Conservation (phyloP, 2,329 filamentous ascomycete species). For the Ophiosphaerella narmari region DNA sequence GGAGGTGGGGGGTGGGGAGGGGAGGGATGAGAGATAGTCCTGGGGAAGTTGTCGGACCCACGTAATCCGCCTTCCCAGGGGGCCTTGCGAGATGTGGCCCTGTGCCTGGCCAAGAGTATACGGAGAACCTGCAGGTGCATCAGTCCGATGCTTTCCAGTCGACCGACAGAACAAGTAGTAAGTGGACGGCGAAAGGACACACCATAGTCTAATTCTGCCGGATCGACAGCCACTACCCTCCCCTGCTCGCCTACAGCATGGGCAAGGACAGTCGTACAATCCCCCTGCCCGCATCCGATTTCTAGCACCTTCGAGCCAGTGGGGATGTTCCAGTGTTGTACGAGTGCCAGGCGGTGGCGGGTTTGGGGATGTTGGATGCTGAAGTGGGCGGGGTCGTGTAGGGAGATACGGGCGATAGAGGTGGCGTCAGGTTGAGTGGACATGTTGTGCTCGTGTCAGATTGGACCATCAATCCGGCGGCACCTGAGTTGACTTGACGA, state of each 20-base stretch:
- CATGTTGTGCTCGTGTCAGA: too few species aligned
- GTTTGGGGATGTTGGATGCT: conserved; percentile 27
- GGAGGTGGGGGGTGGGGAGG: too few species aligned
- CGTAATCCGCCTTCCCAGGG: conserved; percentile 50
- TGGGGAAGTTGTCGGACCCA: conserved; percentile 50
- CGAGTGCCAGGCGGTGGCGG: conserved; percentile 24
- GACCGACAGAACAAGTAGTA: too few species aligned
- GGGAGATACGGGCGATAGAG: conserved; percentile 19
- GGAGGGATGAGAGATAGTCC: conserved; percentile 21
- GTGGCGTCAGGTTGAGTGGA: conserved; percentile 13
- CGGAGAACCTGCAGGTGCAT: conserved; percentile 30
- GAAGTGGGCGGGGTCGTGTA: conserved; percentile 22
- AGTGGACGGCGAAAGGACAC: background rate
- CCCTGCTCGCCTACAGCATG: conserved; percentile 52
- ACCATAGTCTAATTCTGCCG: conserved; percentile 56
- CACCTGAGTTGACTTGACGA: too few species aligned
- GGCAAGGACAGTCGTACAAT: conserved; percentile 60
- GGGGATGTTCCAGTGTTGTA: conserved; percentile 25
- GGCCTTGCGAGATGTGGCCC: conserved; percentile 47
- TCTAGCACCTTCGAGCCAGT: conserved; percentile 56
- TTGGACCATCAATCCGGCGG: too few species aligned
- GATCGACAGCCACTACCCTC: conserved; percentile 58
- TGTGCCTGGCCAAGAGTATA: conserved; percentile 58
- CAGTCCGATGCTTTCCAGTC: too few species aligned
- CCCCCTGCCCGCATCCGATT: conserved; percentile 65